phyloP scores from a whole-genome alignment of 176 grass and related monocot genomes.

The Musa acuminata region DNA sequence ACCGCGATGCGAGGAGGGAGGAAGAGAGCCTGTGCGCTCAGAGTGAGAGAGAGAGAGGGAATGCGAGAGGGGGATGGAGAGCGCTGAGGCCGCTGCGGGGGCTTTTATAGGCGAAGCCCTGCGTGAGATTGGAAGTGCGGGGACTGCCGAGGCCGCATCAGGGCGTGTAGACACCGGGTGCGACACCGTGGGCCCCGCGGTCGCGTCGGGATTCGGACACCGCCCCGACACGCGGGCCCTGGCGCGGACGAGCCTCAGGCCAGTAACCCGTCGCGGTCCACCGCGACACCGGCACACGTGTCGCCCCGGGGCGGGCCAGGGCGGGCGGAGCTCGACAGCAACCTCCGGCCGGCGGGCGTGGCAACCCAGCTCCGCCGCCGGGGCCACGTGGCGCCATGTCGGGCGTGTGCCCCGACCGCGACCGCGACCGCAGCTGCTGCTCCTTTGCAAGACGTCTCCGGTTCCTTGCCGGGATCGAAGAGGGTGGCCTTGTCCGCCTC shows the following conservation, averaged over 20 bases:
- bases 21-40: too few relatives aligned
- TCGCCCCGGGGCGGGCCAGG: background rate
- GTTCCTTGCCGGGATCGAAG: too few relatives aligned
- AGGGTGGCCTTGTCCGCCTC: too few relatives aligned
- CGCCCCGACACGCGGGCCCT: background rate
- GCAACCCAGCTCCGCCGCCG: background rate
- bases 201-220: background rate
- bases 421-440: too few relatives aligned
- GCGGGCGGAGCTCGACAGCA: background rate
- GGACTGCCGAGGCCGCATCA: background rate
- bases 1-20: too few relatives aligned
- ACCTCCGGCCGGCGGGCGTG: background rate
- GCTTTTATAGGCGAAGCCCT: background rate
- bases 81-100: background rate
- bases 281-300: background rate
- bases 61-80: background rate
- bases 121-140: background rate
- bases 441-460: background rate
- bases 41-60: too few relatives aligned
- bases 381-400: background rate
- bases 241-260: background rate
- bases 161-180: background rate
- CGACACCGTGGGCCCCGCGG: background rate
- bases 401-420: too few relatives aligned
- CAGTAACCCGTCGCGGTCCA: background rate